These are phyloP conservation scores for Mucor ambiguus DNA, from an alignment of 371 early-diverging fungal genomes.

Conservation along the genomic window DNA sequence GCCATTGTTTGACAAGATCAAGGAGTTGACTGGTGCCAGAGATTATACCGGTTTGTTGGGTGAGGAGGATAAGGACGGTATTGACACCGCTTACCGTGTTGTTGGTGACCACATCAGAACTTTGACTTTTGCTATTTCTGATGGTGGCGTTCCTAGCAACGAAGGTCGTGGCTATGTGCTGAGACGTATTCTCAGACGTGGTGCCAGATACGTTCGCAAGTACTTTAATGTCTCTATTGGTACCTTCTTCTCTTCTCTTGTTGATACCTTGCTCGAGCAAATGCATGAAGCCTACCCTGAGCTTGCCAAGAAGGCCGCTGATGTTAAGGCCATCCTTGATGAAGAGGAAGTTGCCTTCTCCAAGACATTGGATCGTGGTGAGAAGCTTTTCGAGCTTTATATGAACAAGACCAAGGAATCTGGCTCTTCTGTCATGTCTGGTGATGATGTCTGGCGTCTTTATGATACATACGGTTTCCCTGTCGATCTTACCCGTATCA, in stretches of 20 bases:
- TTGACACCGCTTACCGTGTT: slow-evolving; percentile 99
- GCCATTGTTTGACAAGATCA: slow-evolving; percentile 86
- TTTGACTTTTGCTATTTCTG: slow-evolving; percentile 96
- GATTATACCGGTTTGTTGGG: slow-evolving; percentile 89
- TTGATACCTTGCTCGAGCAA: slow-evolving; percentile 82
- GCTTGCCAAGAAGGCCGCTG: slow-evolving; percentile 69
- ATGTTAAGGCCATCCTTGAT: slow-evolving; percentile 91
- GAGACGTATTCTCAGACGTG: slow-evolving; percentile 98
- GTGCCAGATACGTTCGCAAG: slow-evolving; percentile 94
- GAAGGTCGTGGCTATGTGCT: slow-evolving; percentile 99
- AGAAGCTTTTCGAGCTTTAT: slow-evolving; percentile 89
- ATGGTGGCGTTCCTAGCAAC: slow-evolving; percentile 96
- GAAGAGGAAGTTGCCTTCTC: slow-evolving; percentile 98
- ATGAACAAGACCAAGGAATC: slow-evolving; percentile 72
- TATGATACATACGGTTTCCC: slow-evolving; percentile 99
- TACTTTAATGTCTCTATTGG: slow-evolving; percentile 92
- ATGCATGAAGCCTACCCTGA: slow-evolving; percentile 94
- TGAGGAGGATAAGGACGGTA: slow-evolving; percentile 88
- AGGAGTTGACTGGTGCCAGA: slow-evolving; percentile 85
- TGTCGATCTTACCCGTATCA: slow-evolving; percentile 96
- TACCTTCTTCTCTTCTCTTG: slow-evolving; percentile 88
- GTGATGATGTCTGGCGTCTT: slow-evolving; percentile 96
- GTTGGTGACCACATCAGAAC: slow-evolving; percentile 99
- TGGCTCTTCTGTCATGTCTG: slow-evolving; percentile 68
- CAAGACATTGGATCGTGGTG: slow-evolving; percentile 98